Percentiles rank a stretch among this genome's conserved stretches.
Conservation (phyloP, 179 eudicot species). For the Patellifolia procumbens region DNA sequence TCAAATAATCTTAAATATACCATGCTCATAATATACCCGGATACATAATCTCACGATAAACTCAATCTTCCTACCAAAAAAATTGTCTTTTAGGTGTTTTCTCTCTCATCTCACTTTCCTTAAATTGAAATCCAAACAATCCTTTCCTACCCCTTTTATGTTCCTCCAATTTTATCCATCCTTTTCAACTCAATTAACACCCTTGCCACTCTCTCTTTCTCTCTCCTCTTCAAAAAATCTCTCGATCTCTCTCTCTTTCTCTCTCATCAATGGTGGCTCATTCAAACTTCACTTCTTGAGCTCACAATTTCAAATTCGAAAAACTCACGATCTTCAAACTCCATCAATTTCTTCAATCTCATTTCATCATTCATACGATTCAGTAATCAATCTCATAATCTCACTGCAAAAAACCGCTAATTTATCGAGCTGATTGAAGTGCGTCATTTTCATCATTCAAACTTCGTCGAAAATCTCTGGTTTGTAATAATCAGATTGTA, state of each 20-base stretch:
- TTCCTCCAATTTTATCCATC: conserved; percentile 27
- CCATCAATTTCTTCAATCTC: neutral
- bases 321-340: neutral
- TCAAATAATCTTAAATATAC: too few relatives aligned
- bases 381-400: neutral
- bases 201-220: conserved; percentile 34
- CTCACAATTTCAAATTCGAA: conserved; percentile 8
- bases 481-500: neutral
- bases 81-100: neutral
- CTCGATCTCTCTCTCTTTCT: conserved; percentile 27
- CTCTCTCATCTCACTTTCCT: conserved; percentile 29
- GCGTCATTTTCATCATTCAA: conserved; percentile 6
- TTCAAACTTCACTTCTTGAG: conserved; percentile 23
- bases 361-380: neutral
- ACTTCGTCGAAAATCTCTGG: neutral
- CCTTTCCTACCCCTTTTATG: conserved; percentile 22
- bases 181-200: conserved; percentile 23
- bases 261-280: conserved; percentile 35
- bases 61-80: conserved; percentile 4
- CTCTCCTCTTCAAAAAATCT: conserved; percentile 10
- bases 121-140: conserved; percentile 39
- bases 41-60: too few relatives aligned
- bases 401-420: neutral
- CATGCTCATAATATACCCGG: too few relatives aligned
- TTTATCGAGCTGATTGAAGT: conserved; percentile 15